Base-by-base conservation (phyloP, 2,329 filamentous ascomycete genomes). In the Pseudocercospora macadamiae region DNA sequence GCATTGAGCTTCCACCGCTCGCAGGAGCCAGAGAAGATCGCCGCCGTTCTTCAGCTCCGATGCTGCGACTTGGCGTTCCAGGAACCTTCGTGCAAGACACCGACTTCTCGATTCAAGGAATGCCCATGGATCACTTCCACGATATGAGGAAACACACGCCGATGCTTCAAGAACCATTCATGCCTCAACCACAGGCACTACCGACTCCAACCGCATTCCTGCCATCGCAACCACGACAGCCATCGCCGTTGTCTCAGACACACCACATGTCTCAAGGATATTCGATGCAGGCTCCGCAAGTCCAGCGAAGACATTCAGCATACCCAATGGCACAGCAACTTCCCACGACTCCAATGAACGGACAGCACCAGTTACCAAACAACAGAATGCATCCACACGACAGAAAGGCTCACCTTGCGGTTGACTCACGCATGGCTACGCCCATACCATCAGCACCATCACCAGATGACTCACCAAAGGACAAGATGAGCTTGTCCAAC, bases 1-100 rank as follows among this genome's bases (percentile, higher is more conserved):
- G 51, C 14, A 74, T 79, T n/a, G 78, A 81, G 62, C 74, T 79
- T 30, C 72, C 73, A 44, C 72, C 72, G n/a, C 68, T 75, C 30
- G 67, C 70, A 14, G 66, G 70, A 21, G 63, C 64, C 18, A 57
- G 65, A 16, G 63, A 66, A 32, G 70, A 71, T 47, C 70, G 69
- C 19, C 68, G 71, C 14, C 66, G 66, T 34, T 70, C 69, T 3
- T 64, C 65, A 10, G 66, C 64, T 14, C 68, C 76, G 65, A 57
- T 71, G 70, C 37, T 75, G 64, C 60, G 75, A 66, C 62, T 79
- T 66, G 65, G 75, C 67, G 63, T 72, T 61, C 60, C 70, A 5
- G 68, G 67, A 26, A 61, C 67, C n/a, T 72, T 71, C 56, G 64
- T 61, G 45, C 64, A 66, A 34, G 71, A 74, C 21, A 61, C 62